A percentile compares a stretch with the other conserved stretches of the same genome.
These are phyloP conservation scores for Colletotrichum tropicicola DNA, from an alignment of 2,329 filamentous ascomycete species.

Conservation along the genomic window DNA sequence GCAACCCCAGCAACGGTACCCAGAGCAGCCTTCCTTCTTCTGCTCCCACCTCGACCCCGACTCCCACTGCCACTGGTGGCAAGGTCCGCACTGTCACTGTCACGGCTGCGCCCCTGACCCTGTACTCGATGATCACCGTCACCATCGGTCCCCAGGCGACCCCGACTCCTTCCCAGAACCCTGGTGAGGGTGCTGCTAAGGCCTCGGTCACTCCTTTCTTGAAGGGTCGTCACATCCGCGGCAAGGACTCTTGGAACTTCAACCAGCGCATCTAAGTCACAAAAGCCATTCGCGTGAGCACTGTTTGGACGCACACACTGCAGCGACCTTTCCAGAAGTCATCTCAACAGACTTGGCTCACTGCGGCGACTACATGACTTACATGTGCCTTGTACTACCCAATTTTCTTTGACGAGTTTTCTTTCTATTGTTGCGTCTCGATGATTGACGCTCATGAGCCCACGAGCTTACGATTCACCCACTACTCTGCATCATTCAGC, in stretches of 20 bases:
- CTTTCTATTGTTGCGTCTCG: slow-evolving; percentile 1
- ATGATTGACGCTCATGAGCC: neutral
- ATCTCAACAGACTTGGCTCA: neutral
- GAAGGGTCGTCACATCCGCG: slow-evolving; percentile 22
- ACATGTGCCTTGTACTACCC: neutral
- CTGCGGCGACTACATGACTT: neutral
- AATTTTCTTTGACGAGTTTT: neutral
- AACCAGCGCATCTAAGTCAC: slow-evolving; percentile 8
- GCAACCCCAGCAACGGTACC: slow-evolving; percentile 32
- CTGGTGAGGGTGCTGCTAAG: slow-evolving; percentile 37
- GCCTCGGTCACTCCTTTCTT: slow-evolving; percentile 28
- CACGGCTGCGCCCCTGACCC: slow-evolving; percentile 31
- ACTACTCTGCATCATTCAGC: neutral
- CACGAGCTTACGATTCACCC: neutral
- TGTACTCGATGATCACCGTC: slow-evolving; percentile 43
- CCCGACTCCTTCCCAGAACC: slow-evolving; percentile 47
- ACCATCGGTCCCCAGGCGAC: slow-evolving; percentile 45
- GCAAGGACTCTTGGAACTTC: slow-evolving; percentile 28
- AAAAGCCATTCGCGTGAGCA: neutral
- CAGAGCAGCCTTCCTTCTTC: slow-evolving; percentile 30
- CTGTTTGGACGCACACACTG: neutral
- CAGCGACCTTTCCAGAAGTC: neutral
- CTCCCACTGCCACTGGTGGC: slow-evolving; percentile 1
- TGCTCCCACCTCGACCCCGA: slow-evolving; percentile 32
- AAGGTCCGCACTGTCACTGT: slow-evolving; percentile 26